Evolutionary conservation across 352 stramenopile genomes (phyloP).

Genomic region (Stramenopiles sp.): DNA sequence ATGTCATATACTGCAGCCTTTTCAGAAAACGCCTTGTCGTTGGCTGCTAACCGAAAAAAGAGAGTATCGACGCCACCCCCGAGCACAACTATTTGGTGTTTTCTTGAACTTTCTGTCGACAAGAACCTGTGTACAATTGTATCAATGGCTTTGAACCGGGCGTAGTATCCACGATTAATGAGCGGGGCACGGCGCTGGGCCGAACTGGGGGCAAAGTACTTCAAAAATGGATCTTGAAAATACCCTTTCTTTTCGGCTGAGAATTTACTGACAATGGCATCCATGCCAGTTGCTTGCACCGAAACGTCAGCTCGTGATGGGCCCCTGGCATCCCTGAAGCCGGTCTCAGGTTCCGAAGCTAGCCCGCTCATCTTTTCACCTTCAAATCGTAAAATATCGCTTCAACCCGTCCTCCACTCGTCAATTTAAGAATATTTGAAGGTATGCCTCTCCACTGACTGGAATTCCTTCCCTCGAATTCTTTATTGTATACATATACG

Average conservation of each 20-base stretch:
- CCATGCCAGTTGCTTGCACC: slow-evolving; percentile 49
- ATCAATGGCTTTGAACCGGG: slow-evolving; percentile 45
- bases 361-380: no score
- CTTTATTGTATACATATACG: no score
- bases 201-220: slow-evolving; percentile 47
- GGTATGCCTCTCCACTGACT: no score
- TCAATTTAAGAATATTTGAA: no score
- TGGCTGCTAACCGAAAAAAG: slow-evolving; percentile 21
- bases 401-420: no score
- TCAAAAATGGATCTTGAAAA: slow-evolving; percentile 45
- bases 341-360: no score
- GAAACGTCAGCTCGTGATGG: no score
- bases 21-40: slow-evolving; percentile 3
- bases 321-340: no score
- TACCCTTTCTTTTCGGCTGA: slow-evolving; percentile 50
- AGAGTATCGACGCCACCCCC: slow-evolving; percentile 24
- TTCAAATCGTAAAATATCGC: no score
- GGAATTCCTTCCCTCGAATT: no score
- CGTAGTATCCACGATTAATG: slow-evolving; percentile 66
- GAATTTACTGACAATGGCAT: slow-evolving; percentile 57
- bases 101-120: neutral
- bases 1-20: slow-evolving; percentile 23
- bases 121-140: slow-evolving; percentile 44
- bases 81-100: slow-evolving; percentile 22
- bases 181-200: slow-evolving; percentile 57